A percentile compares a stretch with the other conserved stretches of the same genome.
Evolutionary conservation across 2,329 filamentous ascomycete genomes (phyloP).

Genomic region (Ophiostoma piceae): DNA sequence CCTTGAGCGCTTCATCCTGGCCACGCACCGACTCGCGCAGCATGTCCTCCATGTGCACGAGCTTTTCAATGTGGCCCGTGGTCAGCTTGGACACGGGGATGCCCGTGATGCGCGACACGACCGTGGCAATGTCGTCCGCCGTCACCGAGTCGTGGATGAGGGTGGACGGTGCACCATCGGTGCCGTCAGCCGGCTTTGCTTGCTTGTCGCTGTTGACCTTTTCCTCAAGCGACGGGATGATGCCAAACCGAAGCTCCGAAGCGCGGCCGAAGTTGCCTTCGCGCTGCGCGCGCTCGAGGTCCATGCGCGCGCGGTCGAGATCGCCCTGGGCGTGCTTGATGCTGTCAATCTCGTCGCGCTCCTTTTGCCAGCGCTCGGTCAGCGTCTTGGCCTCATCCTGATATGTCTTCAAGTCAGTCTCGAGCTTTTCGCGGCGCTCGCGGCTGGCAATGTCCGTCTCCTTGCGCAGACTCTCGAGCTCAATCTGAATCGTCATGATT

Average conservation of each 20-base stretch:
- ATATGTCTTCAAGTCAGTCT: conserved; percentile 67
- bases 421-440: conserved; percentile 80
- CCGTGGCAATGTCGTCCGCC: conserved; percentile 84
- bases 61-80: conserved; percentile 86
- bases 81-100: conserved; percentile 92
- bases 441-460: conserved; percentile 86
- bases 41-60: conserved; percentile 92
- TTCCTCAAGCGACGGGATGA: conserved; percentile 73
- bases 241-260: conserved; percentile 84
- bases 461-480: conserved; percentile 88
- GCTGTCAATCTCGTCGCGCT: conserved; percentile 75
- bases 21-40: conserved; percentile 79
- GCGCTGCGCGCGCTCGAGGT: conserved; percentile 81
- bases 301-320: conserved; percentile 77
- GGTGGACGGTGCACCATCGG: conserved; percentile 42
- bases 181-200: conserved; percentile 29
- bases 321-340: conserved; percentile 84
- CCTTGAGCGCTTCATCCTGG: conserved; percentile 87
- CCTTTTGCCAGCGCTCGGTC: conserved; percentile 83
- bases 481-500: conserved; percentile 96
- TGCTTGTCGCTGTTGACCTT: conserved; percentile 70
- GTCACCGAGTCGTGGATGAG: conserved; percentile 94
- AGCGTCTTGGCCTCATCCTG: conserved; percentile 71
- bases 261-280: conserved; percentile 84
- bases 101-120: conserved; percentile 85